These are phyloP conservation scores for Candida neerlandica DNA, from an alignment of 1,139 yeast species.

Conservation along the genomic window DNA sequence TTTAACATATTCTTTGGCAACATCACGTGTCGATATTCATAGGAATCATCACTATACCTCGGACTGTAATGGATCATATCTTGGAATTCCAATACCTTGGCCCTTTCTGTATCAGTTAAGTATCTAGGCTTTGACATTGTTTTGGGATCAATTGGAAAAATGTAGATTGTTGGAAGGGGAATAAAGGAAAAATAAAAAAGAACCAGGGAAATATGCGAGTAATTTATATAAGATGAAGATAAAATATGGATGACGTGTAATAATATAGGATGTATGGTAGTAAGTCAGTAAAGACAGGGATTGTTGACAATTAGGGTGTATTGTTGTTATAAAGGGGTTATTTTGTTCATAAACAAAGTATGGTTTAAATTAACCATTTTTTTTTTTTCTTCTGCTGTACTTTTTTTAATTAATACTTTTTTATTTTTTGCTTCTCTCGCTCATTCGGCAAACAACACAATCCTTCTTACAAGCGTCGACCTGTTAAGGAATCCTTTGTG, in stretches of 20 bases:
- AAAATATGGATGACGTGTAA: too few species aligned
- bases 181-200: neutral
- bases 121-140: conserved; percentile 57
- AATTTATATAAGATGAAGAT: neutral
- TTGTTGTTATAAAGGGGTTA: neutral
- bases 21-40: conserved; percentile 91
- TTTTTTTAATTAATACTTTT: neutral
- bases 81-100: conserved; percentile 85
- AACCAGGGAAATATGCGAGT: neutral
- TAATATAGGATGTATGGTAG: neutral
- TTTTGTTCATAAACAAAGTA: neutral
- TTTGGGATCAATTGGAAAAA: neutral
- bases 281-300: neutral
- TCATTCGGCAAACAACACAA: neutral
- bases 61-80: conserved; percentile 96
- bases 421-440: neutral
- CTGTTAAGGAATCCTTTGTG: too few species aligned
- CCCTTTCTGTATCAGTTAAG: conserved; percentile 80
- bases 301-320: neutral
- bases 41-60: conserved; percentile 84
- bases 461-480: too few species aligned
- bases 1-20: conserved; percentile 95
- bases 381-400: neutral
- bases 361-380: neutral
- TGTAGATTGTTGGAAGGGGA: neutral